phyloP scores from a whole-genome alignment of 148 eudicot genomes.

The Oxyria digyna region DNA sequence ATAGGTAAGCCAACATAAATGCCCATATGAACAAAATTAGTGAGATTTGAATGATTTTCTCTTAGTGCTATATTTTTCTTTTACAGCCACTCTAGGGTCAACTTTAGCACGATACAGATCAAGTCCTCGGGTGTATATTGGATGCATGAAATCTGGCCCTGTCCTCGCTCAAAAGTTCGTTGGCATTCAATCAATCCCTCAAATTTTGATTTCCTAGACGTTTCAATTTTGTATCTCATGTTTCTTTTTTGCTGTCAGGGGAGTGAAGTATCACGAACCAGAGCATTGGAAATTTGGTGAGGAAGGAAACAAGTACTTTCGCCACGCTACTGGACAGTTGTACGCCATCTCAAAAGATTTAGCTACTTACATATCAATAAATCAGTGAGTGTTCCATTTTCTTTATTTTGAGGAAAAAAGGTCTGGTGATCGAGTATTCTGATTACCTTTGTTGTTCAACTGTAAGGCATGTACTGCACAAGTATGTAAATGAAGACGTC shows the following conservation, averaged over 20 bases:
- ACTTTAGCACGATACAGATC: conserved; percentile 30
- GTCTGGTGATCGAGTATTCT: not conserved
- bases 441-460: not conserved
- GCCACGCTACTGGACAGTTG: conserved; percentile 53
- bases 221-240: not conserved
- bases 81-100: conserved; percentile 33
- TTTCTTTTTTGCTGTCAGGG: conserved; percentile 18
- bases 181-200: not conserved
- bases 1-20: conserved; percentile 20
- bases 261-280: conserved; percentile 48
- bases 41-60: not conserved
- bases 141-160: conserved; percentile 69
- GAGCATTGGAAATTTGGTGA: conserved; percentile 61
- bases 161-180: conserved; percentile 45
- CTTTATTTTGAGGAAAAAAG: not conserved
- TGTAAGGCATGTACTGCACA: conserved; percentile 38
- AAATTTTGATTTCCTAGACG: not conserved
- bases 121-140: conserved; percentile 43
- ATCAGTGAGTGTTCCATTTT: conserved; percentile 23
- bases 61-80: not conserved
- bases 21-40: too few relatives aligned
- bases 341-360: conserved; percentile 53
- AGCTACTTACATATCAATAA: conserved; percentile 36
- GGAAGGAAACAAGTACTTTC: conserved; percentile 45
- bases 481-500: conserved; percentile 20